phyloP scores from a whole-genome alignment of 1,139 yeast species.

The Nakaseomyces nivariensis region DNA sequence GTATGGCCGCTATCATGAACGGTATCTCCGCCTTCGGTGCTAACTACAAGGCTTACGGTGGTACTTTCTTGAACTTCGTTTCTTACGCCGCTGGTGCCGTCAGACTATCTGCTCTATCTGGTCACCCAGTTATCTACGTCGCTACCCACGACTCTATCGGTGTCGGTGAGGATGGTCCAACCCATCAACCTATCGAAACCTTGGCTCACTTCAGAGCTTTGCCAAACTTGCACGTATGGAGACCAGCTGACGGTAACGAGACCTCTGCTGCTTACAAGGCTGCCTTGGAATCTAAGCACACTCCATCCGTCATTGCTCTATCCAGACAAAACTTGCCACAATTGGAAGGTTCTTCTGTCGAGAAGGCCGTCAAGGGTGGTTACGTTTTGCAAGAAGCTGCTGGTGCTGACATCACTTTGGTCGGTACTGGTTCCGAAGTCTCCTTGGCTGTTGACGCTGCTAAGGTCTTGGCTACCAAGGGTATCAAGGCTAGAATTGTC shows the following conservation, averaged over 20 bases:
- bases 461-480: conserved; percentile 54
- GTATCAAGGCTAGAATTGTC: conserved; percentile 71
- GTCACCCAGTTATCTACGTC: conserved; percentile 91
- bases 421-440: conserved; percentile 96
- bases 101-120: conserved; percentile 87
- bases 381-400: conserved; percentile 58
- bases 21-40: conserved; percentile 97
- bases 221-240: conserved; percentile 95
- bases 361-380: conserved; percentile 93
- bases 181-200: conserved; percentile 99
- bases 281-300: conserved; percentile 59
- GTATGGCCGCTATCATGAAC: conserved; percentile 98
- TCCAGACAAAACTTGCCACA: conserved; percentile 98
- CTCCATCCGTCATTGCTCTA: conserved; percentile 86
- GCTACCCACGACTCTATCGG: conserved; percentile 99
- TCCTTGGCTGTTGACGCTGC: conserved; percentile 74
- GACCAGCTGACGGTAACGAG: conserved; percentile 99
- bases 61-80: conserved; percentile 97
- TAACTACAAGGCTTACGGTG: conserved; percentile 88
- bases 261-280: conserved; percentile 90
- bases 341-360: conserved; percentile 85
- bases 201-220: conserved; percentile 94
- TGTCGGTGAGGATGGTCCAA: conserved; percentile 99
- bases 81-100: conserved; percentile 98
- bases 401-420: conserved; percentile 69